Evolutionary conservation across 2,329 filamentous ascomycete genomes (phyloP).

Genomic region (Erysiphe pulchra): DNA sequence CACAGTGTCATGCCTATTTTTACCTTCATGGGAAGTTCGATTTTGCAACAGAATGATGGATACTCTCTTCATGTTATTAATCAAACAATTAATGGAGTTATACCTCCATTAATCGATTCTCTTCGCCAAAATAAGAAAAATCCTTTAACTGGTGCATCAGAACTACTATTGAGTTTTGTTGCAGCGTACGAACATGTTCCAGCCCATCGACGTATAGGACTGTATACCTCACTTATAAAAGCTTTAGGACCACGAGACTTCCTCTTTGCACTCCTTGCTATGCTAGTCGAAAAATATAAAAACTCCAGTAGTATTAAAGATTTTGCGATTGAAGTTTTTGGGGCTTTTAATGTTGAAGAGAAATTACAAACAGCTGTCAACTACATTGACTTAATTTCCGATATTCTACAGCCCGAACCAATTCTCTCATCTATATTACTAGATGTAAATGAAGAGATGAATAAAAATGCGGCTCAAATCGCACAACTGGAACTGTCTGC

Average conservation of each 20-base stretch:
- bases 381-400: conserved; percentile 46
- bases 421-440: conserved; percentile 48
- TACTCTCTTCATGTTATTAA: conserved; percentile 93
- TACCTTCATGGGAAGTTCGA: conserved; percentile 86
- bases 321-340: conserved; percentile 53
- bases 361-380: conserved; percentile 58
- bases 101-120: conserved; percentile 72
- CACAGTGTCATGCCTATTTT: conserved; percentile 99
- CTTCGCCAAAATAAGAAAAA: conserved; percentile 58
- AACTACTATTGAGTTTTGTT: conserved; percentile 84
- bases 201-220: conserved; percentile 50
- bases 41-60: conserved; percentile 79
- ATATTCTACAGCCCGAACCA: conserved; percentile 52
- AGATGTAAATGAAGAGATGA: conserved; percentile 24
- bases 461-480: conserved; percentile 21
- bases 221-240: conserved; percentile 66
- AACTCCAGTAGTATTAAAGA: conserved; percentile 44
- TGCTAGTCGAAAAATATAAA: conserved; percentile 76
- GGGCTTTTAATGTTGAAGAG: conserved; percentile 44
- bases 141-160: conserved; percentile 57
- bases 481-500: conserved; percentile 29
- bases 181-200: conserved; percentile 94
- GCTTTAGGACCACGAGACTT: conserved; percentile 73
- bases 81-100: conserved; percentile 79
- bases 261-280: conserved; percentile 62